Conservation (phyloP, 805 yeast species). For the Yamadazyma ubonensis region DNA sequence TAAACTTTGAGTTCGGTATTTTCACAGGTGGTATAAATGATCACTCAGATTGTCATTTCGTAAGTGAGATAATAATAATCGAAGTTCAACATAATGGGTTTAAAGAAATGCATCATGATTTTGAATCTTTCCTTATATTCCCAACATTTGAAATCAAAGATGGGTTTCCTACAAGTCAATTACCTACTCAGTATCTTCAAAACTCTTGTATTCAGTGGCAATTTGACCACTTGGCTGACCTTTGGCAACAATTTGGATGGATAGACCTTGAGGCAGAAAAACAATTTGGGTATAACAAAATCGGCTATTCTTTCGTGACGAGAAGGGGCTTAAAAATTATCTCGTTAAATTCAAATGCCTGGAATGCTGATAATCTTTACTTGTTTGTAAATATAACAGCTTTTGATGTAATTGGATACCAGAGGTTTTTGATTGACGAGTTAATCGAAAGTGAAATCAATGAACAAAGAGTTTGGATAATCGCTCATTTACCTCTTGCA, state of each 20-base stretch:
- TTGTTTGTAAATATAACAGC: conserved; percentile 50
- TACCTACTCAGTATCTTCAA: conserved; percentile 46
- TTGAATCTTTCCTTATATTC: conserved; percentile 54
- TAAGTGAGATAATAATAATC: conserved; percentile 57
- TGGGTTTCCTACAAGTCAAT: conserved; percentile 66
- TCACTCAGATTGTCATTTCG: conserved; percentile 50
- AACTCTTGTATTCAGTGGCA: conserved; percentile 33
- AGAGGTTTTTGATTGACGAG: conserved; percentile 61
- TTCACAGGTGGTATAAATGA: conserved; percentile 76
- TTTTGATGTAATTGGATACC: conserved; percentile 61
- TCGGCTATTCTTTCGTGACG: conserved; percentile 60
- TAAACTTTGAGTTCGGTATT: conserved; percentile 55
- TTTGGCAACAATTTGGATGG: conserved; percentile 39
- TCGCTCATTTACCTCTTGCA: conserved; percentile 63
- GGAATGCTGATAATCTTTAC: conserved; percentile 57
- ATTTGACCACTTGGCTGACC: conserved; percentile 34
- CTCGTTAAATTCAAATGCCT: conserved; percentile 64
- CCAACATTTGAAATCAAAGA: conserved; percentile 70
- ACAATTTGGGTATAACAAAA: conserved; percentile 47
- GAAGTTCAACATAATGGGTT: conserved; percentile 71
- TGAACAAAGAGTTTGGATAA: conserved; percentile 69
- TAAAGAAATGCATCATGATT: conserved; percentile 50
- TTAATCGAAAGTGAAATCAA: conserved; percentile 54
- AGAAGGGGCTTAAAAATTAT: conserved; percentile 57
- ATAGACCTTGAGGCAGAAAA: conserved; percentile 24